Percentiles rank a stretch among this genome's conserved stretches.
Evolutionary conservation across 441 rosid species (phyloP).

Genomic region (Populus tomentosa): DNA sequence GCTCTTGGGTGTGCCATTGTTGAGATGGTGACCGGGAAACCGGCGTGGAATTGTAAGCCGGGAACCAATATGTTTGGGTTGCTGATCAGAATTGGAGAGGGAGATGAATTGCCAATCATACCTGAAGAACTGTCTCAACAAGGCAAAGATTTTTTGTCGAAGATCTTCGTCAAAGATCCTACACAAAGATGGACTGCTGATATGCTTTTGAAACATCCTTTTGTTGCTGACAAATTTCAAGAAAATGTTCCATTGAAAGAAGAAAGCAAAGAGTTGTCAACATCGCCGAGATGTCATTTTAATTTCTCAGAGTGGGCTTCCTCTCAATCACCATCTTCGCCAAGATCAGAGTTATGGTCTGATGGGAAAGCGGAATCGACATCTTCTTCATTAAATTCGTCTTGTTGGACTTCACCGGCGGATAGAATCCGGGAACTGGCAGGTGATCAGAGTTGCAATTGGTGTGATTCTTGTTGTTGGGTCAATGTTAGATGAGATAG

Average conservation of each 20-base stretch:
- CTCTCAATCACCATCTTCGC: conserved; percentile 29
- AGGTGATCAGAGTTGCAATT: background rate
- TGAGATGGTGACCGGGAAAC: too few species aligned
- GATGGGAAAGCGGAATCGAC: background rate
- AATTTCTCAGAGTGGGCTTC: conserved; percentile 54
- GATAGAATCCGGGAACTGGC: background rate
- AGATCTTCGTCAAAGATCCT: conserved; percentile 51
- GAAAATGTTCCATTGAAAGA: conserved; percentile 9
- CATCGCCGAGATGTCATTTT: conserved; percentile 56
- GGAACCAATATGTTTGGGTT: too few species aligned
- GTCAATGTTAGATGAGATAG: background rate
- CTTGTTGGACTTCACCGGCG: background rate
- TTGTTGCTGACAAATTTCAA: conserved; percentile 29
- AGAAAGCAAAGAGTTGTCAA: conserved; percentile 14
- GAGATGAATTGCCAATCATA: too few species aligned
- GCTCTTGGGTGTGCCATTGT: too few species aligned
- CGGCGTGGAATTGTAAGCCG: too few species aligned
- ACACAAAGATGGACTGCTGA: conserved; percentile 70
- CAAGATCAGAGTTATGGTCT: background rate
- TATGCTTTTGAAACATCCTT: conserved; percentile 70
- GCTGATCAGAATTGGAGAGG: too few species aligned
- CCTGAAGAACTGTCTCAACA: too few species aligned
- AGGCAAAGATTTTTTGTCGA: too few species aligned
- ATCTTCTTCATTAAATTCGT: background rate
- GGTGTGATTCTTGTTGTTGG: background rate